Conservation (phyloP, 805 yeast genomes). For the Metschnikowia cubensis region DNA sequence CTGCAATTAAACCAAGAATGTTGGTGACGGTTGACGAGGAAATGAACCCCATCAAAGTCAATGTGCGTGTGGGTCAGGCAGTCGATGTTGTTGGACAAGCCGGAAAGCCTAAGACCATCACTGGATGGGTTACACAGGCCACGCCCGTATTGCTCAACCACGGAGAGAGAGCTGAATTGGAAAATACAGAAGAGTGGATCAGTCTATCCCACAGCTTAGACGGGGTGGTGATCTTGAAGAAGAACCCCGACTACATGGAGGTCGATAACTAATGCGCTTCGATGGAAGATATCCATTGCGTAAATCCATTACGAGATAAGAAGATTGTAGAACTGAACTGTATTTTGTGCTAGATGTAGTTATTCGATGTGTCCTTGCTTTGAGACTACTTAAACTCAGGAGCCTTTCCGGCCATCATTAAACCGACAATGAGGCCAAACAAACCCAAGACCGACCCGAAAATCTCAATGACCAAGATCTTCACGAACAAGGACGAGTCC, state of each 20-base stretch:
- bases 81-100: conserved; percentile 99
- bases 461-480: conserved; percentile 94
- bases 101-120: conserved; percentile 96
- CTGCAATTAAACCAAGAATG: conserved; percentile 90
- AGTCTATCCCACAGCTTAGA: conserved; percentile 79
- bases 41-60: conserved; percentile 87
- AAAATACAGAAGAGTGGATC: conserved; percentile 81
- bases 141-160: conserved; percentile 92
- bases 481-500: conserved; percentile 89
- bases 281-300: background rate
- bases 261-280: conserved; percentile 35
- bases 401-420: conserved; percentile 95
- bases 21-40: conserved; percentile 89
- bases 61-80: conserved; percentile 97
- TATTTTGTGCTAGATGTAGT: background rate
- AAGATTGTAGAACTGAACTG: conserved; percentile 1
- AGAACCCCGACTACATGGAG: conserved; percentile 81
- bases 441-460: conserved; percentile 95
- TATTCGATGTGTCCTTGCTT: background rate
- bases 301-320: background rate
- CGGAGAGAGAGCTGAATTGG: conserved; percentile 97
- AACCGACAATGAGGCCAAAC: conserved; percentile 93
- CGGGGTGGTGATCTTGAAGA: conserved; percentile 88
- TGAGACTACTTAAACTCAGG: conserved; percentile 62
- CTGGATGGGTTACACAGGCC: conserved; percentile 99